Base-by-base conservation (phyloP, 129 eudicot species). In the Glebionis coronaria region DNA sequence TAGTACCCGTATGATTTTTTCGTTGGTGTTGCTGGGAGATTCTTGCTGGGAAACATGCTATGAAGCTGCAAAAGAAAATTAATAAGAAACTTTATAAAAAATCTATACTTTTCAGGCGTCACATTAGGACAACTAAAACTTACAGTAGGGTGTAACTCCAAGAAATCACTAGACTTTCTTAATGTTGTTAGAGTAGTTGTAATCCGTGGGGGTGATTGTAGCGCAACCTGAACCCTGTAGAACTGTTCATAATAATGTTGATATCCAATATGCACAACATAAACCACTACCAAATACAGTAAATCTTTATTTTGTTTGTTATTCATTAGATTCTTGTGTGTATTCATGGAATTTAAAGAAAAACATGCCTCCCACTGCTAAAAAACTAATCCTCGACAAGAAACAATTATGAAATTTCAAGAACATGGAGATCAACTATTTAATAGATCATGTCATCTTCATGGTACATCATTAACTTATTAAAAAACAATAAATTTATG, bases 171-270 rank as follows among this genome's bases (percentile, higher is more conserved):
- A 44, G 82, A 88, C 73, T 85, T 84, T 76, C 91, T 82, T 68
- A 88, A 78, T 29, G 82, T 81, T 31, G 82, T 73, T 70, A 88
- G 77, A 67, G 82, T 72, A 31, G 86, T 75, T 31, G 96, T 82
- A 68, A 82, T 67, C 15, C 96, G 91, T 72, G 70, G 79, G 40
- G 91, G 88, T 82, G 96, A 84, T 61, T 88, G 96, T 69, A 88
- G 8, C 64, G 81, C 88, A 23, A 88, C 82, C 79, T 79, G 84
- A 65, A 85, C 96, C 86, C 91, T 88, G 86, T 84, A 88, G 74
- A 84, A 84, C 96, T 88, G 87, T 82, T 79, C 61, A 50, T 65
- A 57, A 27, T 5, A 57, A 23, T 23, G 25, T 23, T 23, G 1
- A 23, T 57, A 40, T 25, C 29, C 14, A 25, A 25, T 2, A 51